Evolutionary conservation across 306 rosid genomes (phyloP).

Genomic region (Trifolium fragiferum): DNA sequence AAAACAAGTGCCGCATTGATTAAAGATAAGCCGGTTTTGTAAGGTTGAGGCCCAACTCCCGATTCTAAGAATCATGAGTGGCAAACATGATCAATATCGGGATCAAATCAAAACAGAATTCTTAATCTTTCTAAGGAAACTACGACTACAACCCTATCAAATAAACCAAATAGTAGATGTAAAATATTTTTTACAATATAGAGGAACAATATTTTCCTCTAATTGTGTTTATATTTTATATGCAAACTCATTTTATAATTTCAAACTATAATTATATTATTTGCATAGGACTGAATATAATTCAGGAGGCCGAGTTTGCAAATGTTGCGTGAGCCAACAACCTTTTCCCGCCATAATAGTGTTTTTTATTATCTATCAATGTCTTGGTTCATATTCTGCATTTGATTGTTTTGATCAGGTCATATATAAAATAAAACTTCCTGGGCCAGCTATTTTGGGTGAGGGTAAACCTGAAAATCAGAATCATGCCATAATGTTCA

Average conservation of each 20-base stretch:
- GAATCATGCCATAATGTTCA: conserved; percentile 94
- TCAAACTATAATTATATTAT: neutral
- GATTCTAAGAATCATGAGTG: too few relatives aligned
- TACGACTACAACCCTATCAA: neutral
- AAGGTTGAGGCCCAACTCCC: too few relatives aligned
- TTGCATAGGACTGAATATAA: conserved; percentile 1
- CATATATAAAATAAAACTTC: conserved; percentile 93
- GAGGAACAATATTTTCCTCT: neutral
- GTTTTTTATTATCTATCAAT: conserved; percentile 16
- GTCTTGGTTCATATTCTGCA: conserved; percentile 20
- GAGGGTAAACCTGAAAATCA: conserved; percentile 99
- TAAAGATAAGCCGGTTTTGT: too few relatives aligned
- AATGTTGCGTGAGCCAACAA: neutral
- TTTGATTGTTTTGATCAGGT: conserved; percentile 56
- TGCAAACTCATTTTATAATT: neutral
- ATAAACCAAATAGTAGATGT: neutral
- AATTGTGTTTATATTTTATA: too few relatives aligned
- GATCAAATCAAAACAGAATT: neutral
- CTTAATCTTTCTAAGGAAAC: neutral
- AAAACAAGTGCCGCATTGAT: too few relatives aligned
- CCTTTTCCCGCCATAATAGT: neutral
- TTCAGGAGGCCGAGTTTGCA: conserved; percentile 1
- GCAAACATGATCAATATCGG: neutral
- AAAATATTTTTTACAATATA: neutral
- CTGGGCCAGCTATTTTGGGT: conserved; percentile 94